phyloP scores from a whole-genome alignment of 2,329 filamentous ascomycete genomes.

The Phyllosticta ampelicida region DNA sequence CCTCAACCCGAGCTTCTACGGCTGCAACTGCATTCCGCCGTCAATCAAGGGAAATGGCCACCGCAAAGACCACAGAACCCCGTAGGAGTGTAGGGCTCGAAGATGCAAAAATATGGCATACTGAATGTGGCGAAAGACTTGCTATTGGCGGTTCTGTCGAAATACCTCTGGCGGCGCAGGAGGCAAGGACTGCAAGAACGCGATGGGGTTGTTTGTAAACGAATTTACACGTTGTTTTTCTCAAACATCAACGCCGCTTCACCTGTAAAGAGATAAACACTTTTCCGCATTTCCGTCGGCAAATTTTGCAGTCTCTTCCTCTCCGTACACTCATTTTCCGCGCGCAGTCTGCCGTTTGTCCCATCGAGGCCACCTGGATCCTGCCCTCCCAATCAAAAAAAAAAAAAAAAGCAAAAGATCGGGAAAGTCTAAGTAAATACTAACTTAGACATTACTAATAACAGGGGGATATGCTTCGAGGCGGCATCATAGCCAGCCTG shows the following conservation, averaged over 20 bases:
- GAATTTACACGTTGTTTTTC: neutral
- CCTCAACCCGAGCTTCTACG: neutral
- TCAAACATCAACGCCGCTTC: neutral
- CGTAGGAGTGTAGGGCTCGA: no score
- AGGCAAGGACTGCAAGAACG: neutral
- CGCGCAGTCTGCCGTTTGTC: neutral
- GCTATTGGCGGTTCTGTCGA: neutral
- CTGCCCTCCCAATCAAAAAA: neutral
- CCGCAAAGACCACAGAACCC: neutral
- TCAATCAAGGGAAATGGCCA: neutral
- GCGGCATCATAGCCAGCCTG: neutral
- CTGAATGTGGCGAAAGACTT: neutral
- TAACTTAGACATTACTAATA: neutral
- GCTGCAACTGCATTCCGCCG: neutral
- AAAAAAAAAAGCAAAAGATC: no score
- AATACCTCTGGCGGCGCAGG: neutral
- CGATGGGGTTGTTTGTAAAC: neutral
- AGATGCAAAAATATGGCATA: neutral
- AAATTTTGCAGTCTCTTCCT: neutral
- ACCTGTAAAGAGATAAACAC: neutral
- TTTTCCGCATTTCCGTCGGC: neutral
- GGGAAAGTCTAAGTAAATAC: neutral
- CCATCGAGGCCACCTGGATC: neutral
- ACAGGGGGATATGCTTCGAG: neutral
- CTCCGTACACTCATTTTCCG: neutral